phyloP scores from a whole-genome alignment of 306 rosid genomes.

The Lathyrus aphaca region DNA sequence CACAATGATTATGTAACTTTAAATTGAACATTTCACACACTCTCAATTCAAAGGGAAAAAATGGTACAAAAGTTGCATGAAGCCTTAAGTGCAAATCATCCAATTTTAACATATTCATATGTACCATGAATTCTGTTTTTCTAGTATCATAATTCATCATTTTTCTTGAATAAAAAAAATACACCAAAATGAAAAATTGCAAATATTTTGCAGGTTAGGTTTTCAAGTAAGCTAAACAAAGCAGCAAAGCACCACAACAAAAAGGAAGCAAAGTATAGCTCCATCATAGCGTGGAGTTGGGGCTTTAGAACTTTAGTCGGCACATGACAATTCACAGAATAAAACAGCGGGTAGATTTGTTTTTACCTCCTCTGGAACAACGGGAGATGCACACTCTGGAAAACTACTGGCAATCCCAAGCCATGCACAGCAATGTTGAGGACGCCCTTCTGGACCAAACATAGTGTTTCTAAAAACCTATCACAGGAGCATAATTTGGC shows the following conservation, averaged over 20 bases:
- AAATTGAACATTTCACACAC: constrained; percentile 26
- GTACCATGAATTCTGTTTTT: constrained; percentile 28
- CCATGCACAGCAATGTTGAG: constrained; percentile 99
- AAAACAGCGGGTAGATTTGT: constrained; percentile 27
- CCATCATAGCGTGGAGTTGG: background rate
- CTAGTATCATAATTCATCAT: constrained; percentile 8
- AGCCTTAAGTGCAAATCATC: constrained; percentile 11
- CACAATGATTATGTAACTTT: constrained; percentile 14
- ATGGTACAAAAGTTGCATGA: constrained; percentile 23
- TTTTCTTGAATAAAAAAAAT: constrained; percentile 20
- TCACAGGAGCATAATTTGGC: constrained; percentile 36
- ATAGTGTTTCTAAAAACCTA: constrained; percentile 97
- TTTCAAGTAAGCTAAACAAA: constrained; percentile 26
- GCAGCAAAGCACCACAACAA: constrained; percentile 9
- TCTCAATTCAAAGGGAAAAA: constrained; percentile 19
- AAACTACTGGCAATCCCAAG: constrained; percentile 98
- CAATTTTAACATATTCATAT: constrained; percentile 19
- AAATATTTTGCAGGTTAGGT: constrained; percentile 29
- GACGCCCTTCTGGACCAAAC: constrained; percentile 99
- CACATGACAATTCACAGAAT: constrained; percentile 22
- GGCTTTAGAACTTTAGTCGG: constrained; percentile 22
- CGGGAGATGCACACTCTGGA: constrained; percentile 91
- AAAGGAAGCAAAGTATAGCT: constrained; percentile 17
- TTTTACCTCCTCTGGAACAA: constrained; percentile 93
- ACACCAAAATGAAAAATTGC: constrained; percentile 23